Percentiles rank a stretch among this genome's conserved stretches.
phyloP scores from a whole-genome alignment of 768 basidiomycete genomes.

The Boletus subcaerulescens region DNA sequence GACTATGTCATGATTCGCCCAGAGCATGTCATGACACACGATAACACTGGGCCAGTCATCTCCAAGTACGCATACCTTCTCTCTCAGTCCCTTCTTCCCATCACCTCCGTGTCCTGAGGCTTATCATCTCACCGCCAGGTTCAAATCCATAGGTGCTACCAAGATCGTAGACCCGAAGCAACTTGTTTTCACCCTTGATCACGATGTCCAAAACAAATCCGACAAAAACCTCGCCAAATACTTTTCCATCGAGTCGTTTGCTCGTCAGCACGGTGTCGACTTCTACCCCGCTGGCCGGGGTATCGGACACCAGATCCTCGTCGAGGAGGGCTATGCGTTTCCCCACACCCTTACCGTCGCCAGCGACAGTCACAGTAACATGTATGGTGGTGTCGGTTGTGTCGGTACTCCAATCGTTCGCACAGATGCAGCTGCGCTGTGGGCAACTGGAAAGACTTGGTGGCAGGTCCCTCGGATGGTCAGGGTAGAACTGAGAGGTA shows the following conservation, averaged over 20 bases:
- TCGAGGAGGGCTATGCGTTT: constrained; percentile 98
- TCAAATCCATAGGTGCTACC: constrained; percentile 91
- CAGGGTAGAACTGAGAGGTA: constrained; percentile 86
- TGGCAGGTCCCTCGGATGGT: constrained; percentile 99
- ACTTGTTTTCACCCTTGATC: constrained; percentile 94
- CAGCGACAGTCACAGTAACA: constrained; percentile 95
- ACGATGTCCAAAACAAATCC: constrained; percentile 96
- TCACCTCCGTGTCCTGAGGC: not conserved
- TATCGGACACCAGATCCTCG: constrained; percentile 95
- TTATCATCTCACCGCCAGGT: constrained; percentile 46
- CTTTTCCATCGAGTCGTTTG: constrained; percentile 86
- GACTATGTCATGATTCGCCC: constrained; percentile 99
- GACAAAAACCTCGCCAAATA: constrained; percentile 91
- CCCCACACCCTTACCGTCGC: constrained; percentile 94
- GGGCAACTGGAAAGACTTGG: constrained; percentile 99
- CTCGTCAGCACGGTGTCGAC: constrained; percentile 78
- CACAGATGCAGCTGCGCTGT: constrained; percentile 91
- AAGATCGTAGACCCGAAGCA: constrained; percentile 77
- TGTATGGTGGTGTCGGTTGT: constrained; percentile 98
- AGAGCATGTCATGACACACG: constrained; percentile 97
- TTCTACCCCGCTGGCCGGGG: constrained; percentile 98
- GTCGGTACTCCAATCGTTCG: constrained; percentile 97
- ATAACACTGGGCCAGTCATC: constrained; percentile 98
- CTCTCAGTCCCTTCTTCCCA: not conserved
- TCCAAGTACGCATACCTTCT: constrained; percentile 65